Conservation (phyloP, 2,329 filamentous ascomycete genomes). For the Chaetomium olivaceum region DNA sequence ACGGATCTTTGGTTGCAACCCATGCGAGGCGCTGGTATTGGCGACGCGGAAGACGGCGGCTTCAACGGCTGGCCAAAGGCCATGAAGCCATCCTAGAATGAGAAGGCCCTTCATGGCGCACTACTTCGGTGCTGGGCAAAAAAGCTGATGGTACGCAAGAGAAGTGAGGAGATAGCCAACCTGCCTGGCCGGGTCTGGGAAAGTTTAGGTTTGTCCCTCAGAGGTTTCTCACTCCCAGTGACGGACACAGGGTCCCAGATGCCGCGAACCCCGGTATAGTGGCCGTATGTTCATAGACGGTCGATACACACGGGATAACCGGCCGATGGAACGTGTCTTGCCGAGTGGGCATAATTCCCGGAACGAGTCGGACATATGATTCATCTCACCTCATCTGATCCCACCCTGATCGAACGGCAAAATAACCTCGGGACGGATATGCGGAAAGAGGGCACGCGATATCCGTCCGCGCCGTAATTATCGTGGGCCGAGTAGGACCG, state of each 20-base stretch:
- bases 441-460: not conserved
- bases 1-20: not conserved
- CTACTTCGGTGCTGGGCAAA: not conserved
- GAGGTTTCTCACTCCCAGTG: not conserved
- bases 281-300: not conserved
- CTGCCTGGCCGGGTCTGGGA: not conserved
- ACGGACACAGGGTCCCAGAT: not conserved
- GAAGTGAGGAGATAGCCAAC: not conserved
- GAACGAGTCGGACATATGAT: not conserved
- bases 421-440: not conserved
- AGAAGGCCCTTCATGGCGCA: slow-evolving; percentile 5
- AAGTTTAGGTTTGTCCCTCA: not conserved
- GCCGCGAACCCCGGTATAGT: not conserved
- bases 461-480: not conserved
- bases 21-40: not conserved
- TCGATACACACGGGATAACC: not conserved
- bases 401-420: not conserved
- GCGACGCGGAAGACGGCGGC: slow-evolving; percentile 6
- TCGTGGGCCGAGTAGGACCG: not conserved
- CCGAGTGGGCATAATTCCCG: not conserved
- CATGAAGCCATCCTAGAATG: slow-evolving; percentile 5
- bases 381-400: not conserved
- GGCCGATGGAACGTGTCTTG: not conserved
- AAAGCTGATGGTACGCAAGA: not conserved
- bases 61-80: slow-evolving; percentile 2